Evolutionary conservation across 176 grass and related monocot genomes (phyloP).

Genomic region (Aegilops sharonensis): DNA sequence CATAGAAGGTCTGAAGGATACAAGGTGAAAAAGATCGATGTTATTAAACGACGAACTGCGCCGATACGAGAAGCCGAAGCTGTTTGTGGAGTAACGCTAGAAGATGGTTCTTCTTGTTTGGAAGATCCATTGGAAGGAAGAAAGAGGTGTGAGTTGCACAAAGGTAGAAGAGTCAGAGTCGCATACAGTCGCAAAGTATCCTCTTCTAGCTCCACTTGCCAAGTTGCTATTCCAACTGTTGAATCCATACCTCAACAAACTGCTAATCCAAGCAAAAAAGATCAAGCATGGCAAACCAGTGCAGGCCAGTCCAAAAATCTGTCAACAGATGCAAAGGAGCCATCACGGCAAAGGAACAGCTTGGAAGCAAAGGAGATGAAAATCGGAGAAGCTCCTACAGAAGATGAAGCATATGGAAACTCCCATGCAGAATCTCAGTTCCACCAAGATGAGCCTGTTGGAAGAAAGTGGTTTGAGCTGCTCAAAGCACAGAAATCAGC

Average conservation of each 20-base stretch:
- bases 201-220: constrained; percentile 13
- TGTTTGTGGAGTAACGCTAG: constrained; percentile 59
- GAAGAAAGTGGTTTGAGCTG: constrained; percentile 52
- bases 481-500: constrained; percentile 27
- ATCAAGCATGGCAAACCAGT: neutral
- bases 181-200: neutral
- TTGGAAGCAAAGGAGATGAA: constrained; percentile 4
- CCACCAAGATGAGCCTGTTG: neutral
- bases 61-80: constrained; percentile 21
- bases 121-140: constrained; percentile 55
- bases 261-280: constrained; percentile 3
- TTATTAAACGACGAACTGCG: constrained; percentile 25
- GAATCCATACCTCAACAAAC: neutral
- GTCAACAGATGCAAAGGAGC: neutral
- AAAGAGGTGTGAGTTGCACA: constrained; percentile 89
- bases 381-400: constrained; percentile 14
- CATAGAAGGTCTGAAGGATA: constrained; percentile 38
- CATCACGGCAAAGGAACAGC: constrained; percentile 9
- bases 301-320: neutral
- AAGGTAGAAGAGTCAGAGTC: constrained; percentile 56
- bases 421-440: constrained; percentile 20
- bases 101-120: constrained; percentile 60
- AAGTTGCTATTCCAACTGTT: constrained; percentile 14
- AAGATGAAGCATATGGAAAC: constrained; percentile 2
- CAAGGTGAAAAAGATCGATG: constrained; percentile 46